A percentile compares a stretch with the other conserved stretches of the same genome.
Evolutionary conservation across 192 early-diverging fungal genomes (phyloP).

Genomic region (Phycomyces nitens): DNA sequence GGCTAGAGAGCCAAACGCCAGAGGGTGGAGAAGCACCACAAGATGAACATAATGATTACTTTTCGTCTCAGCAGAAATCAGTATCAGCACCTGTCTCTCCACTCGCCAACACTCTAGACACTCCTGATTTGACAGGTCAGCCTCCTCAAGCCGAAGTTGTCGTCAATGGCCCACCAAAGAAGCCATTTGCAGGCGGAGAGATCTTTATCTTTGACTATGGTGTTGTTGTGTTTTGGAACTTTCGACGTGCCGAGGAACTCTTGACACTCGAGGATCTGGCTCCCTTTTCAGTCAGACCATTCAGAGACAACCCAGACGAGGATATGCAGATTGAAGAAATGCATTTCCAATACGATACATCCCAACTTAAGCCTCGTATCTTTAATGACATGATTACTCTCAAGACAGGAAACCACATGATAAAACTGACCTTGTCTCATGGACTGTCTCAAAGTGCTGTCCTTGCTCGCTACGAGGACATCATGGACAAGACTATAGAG

Average conservation of each 20-base stretch:
- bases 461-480: constrained; percentile 53
- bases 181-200: constrained; percentile 48
- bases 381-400: constrained; percentile 87
- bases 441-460: constrained; percentile 57
- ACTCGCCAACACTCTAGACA: constrained; percentile 26
- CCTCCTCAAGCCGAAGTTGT: neutral
- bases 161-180: neutral
- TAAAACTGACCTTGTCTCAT: constrained; percentile 57
- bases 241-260: constrained; percentile 47
- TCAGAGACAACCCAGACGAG: constrained; percentile 36
- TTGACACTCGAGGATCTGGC: constrained; percentile 47
- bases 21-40: neutral
- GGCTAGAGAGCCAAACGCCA: neutral
- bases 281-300: constrained; percentile 34
- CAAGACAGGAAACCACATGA: constrained; percentile 59
- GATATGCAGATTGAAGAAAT: constrained; percentile 74
- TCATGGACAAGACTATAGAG: constrained; percentile 61
- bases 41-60: neutral
- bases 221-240: constrained; percentile 60
- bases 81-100: neutral
- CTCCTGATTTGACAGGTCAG: neutral
- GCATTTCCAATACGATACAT: constrained; percentile 78
- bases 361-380: constrained; percentile 60
- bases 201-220: constrained; percentile 60
- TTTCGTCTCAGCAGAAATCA: neutral